Percentiles rank a stretch among this genome's conserved stretches.
These are phyloP conservation scores for grape (Vitis vinifera) DNA, from an alignment of 164 flowering plant genomes.

Conservation along the genomic window ASM3070453v1 NC_081810.1:1105501-1106000, in stretches of 20 bases:
- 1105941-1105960: too few relatives aligned
- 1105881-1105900: too few relatives aligned
- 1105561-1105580: constrained; percentile 4
- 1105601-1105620: constrained; percentile 16
- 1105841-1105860: too few relatives aligned
- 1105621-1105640: constrained; percentile 11
- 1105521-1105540: too few relatives aligned
- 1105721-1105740: constrained; percentile 9
- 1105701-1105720: constrained; percentile 21
- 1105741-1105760: constrained; percentile 20
- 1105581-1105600: constrained; percentile 10
- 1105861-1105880: too few relatives aligned
- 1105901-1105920: too few relatives aligned
- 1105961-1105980: too few relatives aligned
- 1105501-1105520: too few relatives aligned
- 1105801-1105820: not conserved
- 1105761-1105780: constrained; percentile 18
- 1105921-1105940: too few relatives aligned
- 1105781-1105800: constrained; percentile 14
- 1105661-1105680: constrained; percentile 16
- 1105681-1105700: constrained; percentile 15
- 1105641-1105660: constrained; percentile 11
- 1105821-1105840: too few relatives aligned
- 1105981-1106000: too few relatives aligned
- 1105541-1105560: constrained; percentile 5